phyloP scores from a whole-genome alignment of 306 rosid genomes.

The Cucurbita moschata region DNA sequence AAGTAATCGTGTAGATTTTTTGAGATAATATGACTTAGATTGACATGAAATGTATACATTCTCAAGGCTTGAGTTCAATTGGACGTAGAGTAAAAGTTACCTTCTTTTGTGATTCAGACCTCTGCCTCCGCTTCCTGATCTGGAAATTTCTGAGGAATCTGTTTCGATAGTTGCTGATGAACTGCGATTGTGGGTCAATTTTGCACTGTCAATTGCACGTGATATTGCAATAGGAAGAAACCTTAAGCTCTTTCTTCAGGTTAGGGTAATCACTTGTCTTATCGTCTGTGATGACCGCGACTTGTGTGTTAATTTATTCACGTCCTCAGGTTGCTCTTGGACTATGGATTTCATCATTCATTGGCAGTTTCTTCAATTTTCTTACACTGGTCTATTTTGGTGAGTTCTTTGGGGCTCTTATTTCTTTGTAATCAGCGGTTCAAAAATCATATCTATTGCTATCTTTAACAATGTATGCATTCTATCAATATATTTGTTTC shows the following conservation, averaged over 20 bases:
- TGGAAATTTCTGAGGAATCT: conserved; percentile 70
- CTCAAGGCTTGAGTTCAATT: conserved; percentile 8
- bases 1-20: not conserved
- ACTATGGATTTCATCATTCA: conserved; percentile 42
- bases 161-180: conserved; percentile 41
- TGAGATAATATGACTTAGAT: not conserved
- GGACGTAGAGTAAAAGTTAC: not conserved
- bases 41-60: not conserved
- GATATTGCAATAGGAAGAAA: conserved; percentile 72
- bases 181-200: conserved; percentile 52
- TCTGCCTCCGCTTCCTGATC: conserved; percentile 87
- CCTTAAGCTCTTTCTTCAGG: conserved; percentile 59
- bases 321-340: conserved; percentile 48
- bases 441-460: not conserved
- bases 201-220: conserved; percentile 44
- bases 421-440: not conserved
- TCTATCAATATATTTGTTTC: conserved; percentile 10
- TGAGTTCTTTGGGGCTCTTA: conserved; percentile 21
- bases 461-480: not conserved
- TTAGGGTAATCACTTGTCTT: conserved; percentile 4
- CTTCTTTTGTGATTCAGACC: conserved; percentile 43
- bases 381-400: conserved; percentile 56
- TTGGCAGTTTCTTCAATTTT: conserved; percentile 66
- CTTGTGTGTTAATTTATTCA: not conserved
- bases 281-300: not conserved